Evolutionary conservation across 192 early-diverging fungal genomes (phyloP).

Genomic region (Polychytrium aggregatum): DNA sequence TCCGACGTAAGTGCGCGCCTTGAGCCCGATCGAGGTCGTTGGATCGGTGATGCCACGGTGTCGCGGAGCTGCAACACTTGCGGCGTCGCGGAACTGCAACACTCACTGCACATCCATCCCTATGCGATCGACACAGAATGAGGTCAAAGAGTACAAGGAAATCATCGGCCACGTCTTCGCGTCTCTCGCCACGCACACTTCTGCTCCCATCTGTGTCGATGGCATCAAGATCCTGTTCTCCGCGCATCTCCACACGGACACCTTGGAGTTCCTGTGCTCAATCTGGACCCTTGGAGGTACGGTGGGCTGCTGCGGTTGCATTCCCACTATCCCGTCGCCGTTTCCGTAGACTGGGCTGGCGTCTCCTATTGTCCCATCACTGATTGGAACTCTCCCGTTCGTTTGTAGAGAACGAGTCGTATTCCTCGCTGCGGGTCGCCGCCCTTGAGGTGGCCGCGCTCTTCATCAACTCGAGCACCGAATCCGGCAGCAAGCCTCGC

Average conservation of each 20-base stretch:
- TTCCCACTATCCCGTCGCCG: no score
- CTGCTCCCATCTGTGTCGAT: slow-evolving; percentile 2
- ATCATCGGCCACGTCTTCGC: neutral
- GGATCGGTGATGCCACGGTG: no score
- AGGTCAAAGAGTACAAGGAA: neutral
- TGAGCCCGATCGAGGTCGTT: no score
- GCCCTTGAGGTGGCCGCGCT: neutral
- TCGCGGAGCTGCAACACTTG: no score
- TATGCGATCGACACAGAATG: neutral
- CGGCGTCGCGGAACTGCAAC: no score
- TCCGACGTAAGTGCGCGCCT: no score
- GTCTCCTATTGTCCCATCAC: no score
- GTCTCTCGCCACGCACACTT: slow-evolving; percentile 1
- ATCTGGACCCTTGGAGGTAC: no score
- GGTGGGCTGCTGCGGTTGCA: no score
- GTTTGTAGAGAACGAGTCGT: neutral
- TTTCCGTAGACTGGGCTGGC: no score
- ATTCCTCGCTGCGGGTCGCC: neutral
- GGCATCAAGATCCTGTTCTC: slow-evolving; percentile 16
- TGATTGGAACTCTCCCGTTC: no score
- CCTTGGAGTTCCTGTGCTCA: slow-evolving; percentile 7
- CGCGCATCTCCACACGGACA: slow-evolving; percentile 5
- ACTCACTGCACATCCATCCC: no score
- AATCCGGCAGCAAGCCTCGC: neutral
- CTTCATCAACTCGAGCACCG: neutral